A percentile compares a stretch with the other conserved stretches of the same genome.
Conservation (phyloP, 2,329 filamentous ascomycete genomes). For the Exophiala viscosa region DNA sequence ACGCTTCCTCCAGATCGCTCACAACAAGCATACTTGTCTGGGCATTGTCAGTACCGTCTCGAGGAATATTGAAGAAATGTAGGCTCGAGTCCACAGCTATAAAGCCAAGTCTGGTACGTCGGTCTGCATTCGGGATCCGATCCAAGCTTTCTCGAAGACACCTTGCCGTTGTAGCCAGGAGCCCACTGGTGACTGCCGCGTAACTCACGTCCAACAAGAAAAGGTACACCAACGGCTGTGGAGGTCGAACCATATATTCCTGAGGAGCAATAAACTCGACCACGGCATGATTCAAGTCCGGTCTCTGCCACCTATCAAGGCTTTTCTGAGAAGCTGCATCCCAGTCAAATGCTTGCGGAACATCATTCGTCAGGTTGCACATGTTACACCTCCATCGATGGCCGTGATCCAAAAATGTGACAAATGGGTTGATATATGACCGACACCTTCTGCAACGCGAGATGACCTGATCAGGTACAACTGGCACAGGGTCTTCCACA, state of each 20-base stretch:
- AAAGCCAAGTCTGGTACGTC: constrained; percentile 87
- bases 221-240: constrained; percentile 90
- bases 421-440: constrained; percentile 97
- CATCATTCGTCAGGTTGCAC: constrained; percentile 98
- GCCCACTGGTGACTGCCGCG: constrained; percentile 79
- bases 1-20: constrained; percentile 92
- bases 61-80: constrained; percentile 93
- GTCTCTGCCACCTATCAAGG: constrained; percentile 84
- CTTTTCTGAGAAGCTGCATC: constrained; percentile 87
- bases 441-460: constrained; percentile 92
- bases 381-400: constrained; percentile 99
- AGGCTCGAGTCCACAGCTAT: constrained; percentile 91
- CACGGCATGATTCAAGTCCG: constrained; percentile 92
- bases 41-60: constrained; percentile 76
- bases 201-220: constrained; percentile 96
- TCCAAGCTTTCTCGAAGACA: constrained; percentile 94
- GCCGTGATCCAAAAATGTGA: constrained; percentile 92
- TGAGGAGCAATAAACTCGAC: constrained; percentile 97
- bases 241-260: constrained; percentile 98
- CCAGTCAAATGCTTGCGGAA: constrained; percentile 99
- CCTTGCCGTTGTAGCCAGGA: constrained; percentile 85
- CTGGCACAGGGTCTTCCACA: constrained; percentile 81
- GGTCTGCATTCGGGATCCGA: constrained; percentile 95
- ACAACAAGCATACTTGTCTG: constrained; percentile 91
- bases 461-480: constrained; percentile 96